A percentile compares a stretch with the other conserved stretches of the same genome.
Evolutionary conservation across 805 yeast genomes (phyloP).

Genomic region (Maudiozyma barnettii): DNA sequence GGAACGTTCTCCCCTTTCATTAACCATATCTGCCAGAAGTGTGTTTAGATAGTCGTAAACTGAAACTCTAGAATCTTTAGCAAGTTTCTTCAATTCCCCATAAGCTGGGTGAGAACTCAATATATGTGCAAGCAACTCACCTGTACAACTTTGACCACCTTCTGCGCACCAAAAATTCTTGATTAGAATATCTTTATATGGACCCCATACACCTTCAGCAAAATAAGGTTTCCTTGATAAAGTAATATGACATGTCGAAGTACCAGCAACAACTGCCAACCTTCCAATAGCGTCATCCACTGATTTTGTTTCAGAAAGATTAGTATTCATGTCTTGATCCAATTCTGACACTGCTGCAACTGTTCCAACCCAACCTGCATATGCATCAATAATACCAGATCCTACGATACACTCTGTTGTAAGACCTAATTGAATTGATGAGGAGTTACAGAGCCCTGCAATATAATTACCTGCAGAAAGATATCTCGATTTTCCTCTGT

Average conservation of each 20-base stretch:
- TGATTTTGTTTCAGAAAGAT: conserved; percentile 37
- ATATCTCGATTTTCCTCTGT: conserved; percentile 37
- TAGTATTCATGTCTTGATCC: conserved; percentile 27
- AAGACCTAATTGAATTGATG: conserved; percentile 81
- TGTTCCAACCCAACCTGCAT: conserved; percentile 98
- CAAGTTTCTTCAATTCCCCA: conserved; percentile 53
- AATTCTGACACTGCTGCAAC: conserved; percentile 78
- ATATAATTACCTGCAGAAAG: conserved; percentile 85
- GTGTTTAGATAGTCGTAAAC: conserved; percentile 78
- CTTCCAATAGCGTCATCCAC: conserved; percentile 66
- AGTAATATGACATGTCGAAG: conserved; percentile 93
- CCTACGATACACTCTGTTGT: conserved; percentile 77
- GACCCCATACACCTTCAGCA: conserved; percentile 98
- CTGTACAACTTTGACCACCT: conserved; percentile 98
- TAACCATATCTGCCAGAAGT: conserved; percentile 56
- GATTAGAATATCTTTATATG: conserved; percentile 88
- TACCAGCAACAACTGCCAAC: conserved; percentile 96
- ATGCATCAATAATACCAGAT: conserved; percentile 94
- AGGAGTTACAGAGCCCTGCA: conserved; percentile 53
- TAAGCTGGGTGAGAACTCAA: conserved; percentile 84
- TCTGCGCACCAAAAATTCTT: conserved; percentile 91
- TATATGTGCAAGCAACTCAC: conserved; percentile 85
- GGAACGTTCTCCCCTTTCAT: conserved; percentile 50
- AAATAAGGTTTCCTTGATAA: conserved; percentile 77
- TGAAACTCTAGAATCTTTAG: conserved; percentile 61